Conservation (phyloP, 208 protist species). For the Leishmania mexicana region DNA sequence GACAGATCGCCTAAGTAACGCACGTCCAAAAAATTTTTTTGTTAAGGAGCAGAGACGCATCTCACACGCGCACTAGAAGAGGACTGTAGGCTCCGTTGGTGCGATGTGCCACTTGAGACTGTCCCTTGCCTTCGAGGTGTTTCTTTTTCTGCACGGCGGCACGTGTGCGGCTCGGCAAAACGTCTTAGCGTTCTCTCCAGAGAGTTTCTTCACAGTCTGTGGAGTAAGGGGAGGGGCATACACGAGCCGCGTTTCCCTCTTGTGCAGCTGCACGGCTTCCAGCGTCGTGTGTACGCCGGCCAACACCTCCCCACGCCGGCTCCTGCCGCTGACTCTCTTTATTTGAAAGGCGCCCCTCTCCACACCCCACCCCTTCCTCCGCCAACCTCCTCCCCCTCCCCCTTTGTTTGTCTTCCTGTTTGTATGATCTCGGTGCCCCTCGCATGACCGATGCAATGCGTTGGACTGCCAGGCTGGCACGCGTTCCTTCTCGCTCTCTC, state of each 20-base stretch:
- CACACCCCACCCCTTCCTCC: not conserved
- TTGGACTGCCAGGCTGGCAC: not conserved
- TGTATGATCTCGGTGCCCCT: not conserved
- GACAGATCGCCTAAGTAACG: not conserved
- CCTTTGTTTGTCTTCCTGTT: not conserved
- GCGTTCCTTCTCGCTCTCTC: no score
- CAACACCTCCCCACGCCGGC: not conserved
- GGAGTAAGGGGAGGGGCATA: not conserved
- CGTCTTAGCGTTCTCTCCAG: not conserved
- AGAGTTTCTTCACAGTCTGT: not conserved
- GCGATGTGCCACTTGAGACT: not conserved
- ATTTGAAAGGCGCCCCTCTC: not conserved
- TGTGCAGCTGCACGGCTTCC: not conserved
- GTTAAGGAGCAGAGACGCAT: not conserved
- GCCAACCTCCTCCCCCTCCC: not conserved
- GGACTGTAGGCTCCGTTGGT: not conserved
- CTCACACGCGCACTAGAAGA: not conserved
- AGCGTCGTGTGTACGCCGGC: not conserved
- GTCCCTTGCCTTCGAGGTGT: not conserved
- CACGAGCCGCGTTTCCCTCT: not conserved
- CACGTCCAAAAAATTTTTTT: not conserved
- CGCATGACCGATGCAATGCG: no score
- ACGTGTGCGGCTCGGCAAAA: not conserved
- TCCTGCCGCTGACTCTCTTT: not conserved
- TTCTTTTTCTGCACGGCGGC: not conserved